These are phyloP conservation scores for Aspergillus pseudoterreus DNA, from an alignment of 2,329 filamentous ascomycete genomes.

Conservation along the genomic window DNA sequence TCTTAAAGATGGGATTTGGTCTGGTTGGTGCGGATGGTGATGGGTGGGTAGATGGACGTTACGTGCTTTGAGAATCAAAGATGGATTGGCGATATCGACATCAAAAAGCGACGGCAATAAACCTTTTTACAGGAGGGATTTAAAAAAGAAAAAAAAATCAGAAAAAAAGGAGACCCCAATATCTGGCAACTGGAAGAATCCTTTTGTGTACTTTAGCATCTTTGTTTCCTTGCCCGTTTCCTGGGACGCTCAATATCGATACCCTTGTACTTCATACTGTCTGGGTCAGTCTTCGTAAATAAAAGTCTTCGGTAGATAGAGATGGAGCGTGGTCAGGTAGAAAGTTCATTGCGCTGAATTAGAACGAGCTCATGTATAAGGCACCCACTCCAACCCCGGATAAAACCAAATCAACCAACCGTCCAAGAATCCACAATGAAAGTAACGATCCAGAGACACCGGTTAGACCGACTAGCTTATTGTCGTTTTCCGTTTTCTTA, in stretches of 20 bases:
- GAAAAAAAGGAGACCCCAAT: slow-evolving; percentile 16
- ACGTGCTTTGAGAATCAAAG: slow-evolving; percentile 3
- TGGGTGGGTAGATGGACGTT: slow-evolving; percentile 4
- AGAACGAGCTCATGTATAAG: not conserved
- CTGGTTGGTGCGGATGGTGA: not conserved
- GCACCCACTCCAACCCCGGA: not conserved
- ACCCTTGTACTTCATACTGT: slow-evolving; percentile 26
- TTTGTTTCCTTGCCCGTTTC: slow-evolving; percentile 12
- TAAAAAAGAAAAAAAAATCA: slow-evolving; percentile 3
- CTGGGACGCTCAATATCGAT: slow-evolving; percentile 32
- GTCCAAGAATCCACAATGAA: not conserved
- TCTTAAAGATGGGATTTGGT: not conserved
- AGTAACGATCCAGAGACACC: too few species aligned
- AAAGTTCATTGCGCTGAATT: not conserved
- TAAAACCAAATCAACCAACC: not conserved
- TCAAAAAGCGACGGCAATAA: slow-evolving; percentile 11
- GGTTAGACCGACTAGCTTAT: too few species aligned
- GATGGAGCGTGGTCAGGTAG: too few species aligned
- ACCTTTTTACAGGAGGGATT: slow-evolving; percentile 3
- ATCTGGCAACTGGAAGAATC: slow-evolving; percentile 2
- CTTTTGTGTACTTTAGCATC: slow-evolving; percentile 28
- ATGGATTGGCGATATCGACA: slow-evolving; percentile 4
- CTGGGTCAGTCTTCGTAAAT: not conserved
- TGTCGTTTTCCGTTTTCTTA: too few species aligned
- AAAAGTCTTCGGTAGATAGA: too few species aligned